Base-by-base conservation (phyloP, 352 stramenopile genomes). In the Achlya hypogyna region DNA sequence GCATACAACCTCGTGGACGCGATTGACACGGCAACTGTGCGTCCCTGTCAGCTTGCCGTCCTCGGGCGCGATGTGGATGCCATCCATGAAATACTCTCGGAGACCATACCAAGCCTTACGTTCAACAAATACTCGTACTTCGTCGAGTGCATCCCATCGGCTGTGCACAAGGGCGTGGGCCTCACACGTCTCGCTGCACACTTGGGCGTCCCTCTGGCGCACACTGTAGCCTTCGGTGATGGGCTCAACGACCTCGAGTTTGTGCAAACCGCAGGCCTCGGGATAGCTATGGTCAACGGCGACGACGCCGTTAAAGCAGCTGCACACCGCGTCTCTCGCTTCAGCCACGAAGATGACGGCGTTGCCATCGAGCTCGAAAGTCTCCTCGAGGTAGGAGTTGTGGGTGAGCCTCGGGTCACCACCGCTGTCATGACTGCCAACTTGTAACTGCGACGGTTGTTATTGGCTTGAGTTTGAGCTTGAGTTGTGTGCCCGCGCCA, bases 161-260 rank as follows among this genome's bases (percentile, higher is more conserved):
- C 56, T 5, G 74, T 87, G 0, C 69, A 71, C 66, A 91, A 91
- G 64, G 82, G 80, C 28, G n/a, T 69, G 35, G 78, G 79, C 20
- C 54, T 91, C 32, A 20, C 40, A 10, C 56, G 56, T 34, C 64
- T 91, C 42, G 87, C 76, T 70, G 1, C 76, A 35, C 34, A 69
- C 22, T 53, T 87, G 27, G 53, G 62, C 1, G 62, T 88, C 20
- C 38, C 34, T 27, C 18, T 86, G 20, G 72, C 72, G 27, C 52
- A 81, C 43, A 71, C 75, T 8, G 65, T 88, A 35, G 77, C 82
- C 4, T 87, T 91, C 71, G 82, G 82, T 10, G 82, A 91, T 72
- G 82, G 79, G n/a, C 72, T 81, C 23, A 91, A 91, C 69, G 82
- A 91, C 71, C 47, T 82, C 12, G 79, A 91, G 63, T 82, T 91